Conservation (phyloP, 2,329 filamentous ascomycete genomes). For the Trichoderma brevicompactum region DNA sequence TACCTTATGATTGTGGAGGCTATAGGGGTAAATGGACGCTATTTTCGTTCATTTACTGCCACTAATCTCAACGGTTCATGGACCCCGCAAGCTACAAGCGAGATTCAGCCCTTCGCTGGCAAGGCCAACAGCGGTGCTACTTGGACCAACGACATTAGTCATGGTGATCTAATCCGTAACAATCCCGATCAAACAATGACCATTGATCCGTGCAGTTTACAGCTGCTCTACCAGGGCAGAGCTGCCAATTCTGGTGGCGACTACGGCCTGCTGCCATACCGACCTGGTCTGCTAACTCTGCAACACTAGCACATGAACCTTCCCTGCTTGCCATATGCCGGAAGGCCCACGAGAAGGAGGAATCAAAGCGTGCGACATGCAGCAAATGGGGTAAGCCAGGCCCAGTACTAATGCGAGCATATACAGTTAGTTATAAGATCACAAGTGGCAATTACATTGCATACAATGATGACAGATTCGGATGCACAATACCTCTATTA, state of each 20-base stretch:
- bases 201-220: constrained; percentile 15
- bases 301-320: neutral
- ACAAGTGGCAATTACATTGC: no score
- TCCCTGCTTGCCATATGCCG: no score
- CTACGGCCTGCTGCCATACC: constrained; percentile 10
- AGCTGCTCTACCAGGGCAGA: constrained; percentile 12
- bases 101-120: constrained; percentile 12
- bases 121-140: constrained; percentile 19
- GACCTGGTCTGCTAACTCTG: constrained; percentile 10
- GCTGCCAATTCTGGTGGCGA: constrained; percentile 4
- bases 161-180: constrained; percentile 15
- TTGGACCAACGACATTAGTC: constrained; percentile 24
- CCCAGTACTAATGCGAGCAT: no score
- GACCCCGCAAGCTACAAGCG: constrained; percentile 11
- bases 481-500: no score
- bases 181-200: constrained; percentile 19
- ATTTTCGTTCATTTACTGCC: constrained; percentile 17
- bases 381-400: no score
- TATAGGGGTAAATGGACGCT: constrained; percentile 19
- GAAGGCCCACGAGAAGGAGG: no score
- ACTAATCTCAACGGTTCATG: constrained; percentile 2
- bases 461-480: no score
- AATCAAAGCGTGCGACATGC: no score
- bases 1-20: constrained; percentile 25
- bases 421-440: no score